phyloP scores from a whole-genome alignment of 345 rosid genomes.

The Physaria fendleri region DNA sequence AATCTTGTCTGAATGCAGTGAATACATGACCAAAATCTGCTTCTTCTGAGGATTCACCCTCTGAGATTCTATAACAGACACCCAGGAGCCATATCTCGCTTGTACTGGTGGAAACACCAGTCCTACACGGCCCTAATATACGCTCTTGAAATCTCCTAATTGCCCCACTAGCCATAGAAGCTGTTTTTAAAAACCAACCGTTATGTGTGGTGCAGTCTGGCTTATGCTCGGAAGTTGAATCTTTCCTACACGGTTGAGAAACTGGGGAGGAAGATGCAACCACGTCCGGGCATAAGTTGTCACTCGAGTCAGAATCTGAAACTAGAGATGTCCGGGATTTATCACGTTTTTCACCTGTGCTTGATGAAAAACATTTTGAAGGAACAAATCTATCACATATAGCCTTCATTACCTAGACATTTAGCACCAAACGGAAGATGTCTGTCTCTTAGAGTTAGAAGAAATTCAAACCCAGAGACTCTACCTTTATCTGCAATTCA shows the following conservation, averaged over 20 bases:
- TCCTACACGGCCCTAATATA: slow-evolving; percentile 61
- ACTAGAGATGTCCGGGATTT: slow-evolving; percentile 40
- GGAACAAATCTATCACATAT: slow-evolving; percentile 47
- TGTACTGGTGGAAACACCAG: slow-evolving; percentile 53
- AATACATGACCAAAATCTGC: slow-evolving; percentile 37
- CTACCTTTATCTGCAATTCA: slow-evolving; percentile 27
- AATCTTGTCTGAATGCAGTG: slow-evolving; percentile 53
- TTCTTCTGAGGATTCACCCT: slow-evolving; percentile 37
- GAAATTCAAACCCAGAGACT: slow-evolving; percentile 2
- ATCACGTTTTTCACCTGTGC: slow-evolving; percentile 31
- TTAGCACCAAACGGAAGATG: slow-evolving; percentile 3
- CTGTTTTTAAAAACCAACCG: slow-evolving; percentile 75
- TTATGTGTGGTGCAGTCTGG: slow-evolving; percentile 31
- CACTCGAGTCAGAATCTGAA: slow-evolving; percentile 38
- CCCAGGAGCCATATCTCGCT: slow-evolving; percentile 92
- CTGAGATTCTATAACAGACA: slow-evolving; percentile 54
- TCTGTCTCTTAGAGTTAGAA: slow-evolving; percentile 11
- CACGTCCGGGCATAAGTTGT: slow-evolving; percentile 44
- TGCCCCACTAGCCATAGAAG: slow-evolving; percentile 57
- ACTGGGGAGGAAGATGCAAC: slow-evolving; percentile 52
- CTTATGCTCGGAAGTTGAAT: slow-evolving; percentile 39
- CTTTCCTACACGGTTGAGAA: slow-evolving; percentile 40
- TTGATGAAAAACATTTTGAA: slow-evolving; percentile 41
- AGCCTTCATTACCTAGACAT: slow-evolving; percentile 61
- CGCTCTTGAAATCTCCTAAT: slow-evolving; percentile 90